Base-by-base conservation (phyloP, 768 basidiomycete species). In the Leucocoprinus sp. region DNA sequence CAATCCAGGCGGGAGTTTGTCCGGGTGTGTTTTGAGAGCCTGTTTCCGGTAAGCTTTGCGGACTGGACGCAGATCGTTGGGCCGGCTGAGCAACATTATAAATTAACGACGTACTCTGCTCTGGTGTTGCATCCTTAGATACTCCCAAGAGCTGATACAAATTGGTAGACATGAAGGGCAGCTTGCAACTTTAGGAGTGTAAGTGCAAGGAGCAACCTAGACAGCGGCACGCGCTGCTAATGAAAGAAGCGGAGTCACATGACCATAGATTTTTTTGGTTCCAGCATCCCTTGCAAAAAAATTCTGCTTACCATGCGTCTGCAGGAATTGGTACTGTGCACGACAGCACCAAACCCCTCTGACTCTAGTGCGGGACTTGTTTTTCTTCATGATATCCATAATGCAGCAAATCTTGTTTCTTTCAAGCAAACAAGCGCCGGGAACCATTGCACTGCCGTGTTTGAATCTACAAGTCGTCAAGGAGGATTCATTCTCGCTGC, bases 401-500 rank as follows among this genome's bases (percentile, higher is more conserved):
- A 83, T 0, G 81, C 87, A 37, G 68, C 77, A 5, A 68, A 75
- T 2, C 72, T 93, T 33, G 76, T 84, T n/a, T 82, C 90, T 1
- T 93, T 93, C 74, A 95, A 93, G 58, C 91, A 92, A 51, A 83
- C 85, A 2, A 83, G 67, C 51, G 71, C 88, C 17, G 63, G 67
- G 8, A 56, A 69, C 2, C 77, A 84, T 43, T 87, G 78, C 55
- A 80, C 80, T n/a, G 76, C 80, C 5, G 66, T 80, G 19, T 69
- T 90, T 3, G 75, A 78, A 45, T 83, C 88, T 1, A 68, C 64
- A 39, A 69, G 80, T 59, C 82, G 82, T 0, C 75, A 80, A 51
- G 96, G 95, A 18, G 93, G 93, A 1, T 71, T 91, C 48, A 72
- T 96, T 43, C 71, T 96, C 17, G 81, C 89, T 22, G 80, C 82